Conservation (phyloP, 1,284 basidiomycete species). For the Naganishia cerealis region DNA sequence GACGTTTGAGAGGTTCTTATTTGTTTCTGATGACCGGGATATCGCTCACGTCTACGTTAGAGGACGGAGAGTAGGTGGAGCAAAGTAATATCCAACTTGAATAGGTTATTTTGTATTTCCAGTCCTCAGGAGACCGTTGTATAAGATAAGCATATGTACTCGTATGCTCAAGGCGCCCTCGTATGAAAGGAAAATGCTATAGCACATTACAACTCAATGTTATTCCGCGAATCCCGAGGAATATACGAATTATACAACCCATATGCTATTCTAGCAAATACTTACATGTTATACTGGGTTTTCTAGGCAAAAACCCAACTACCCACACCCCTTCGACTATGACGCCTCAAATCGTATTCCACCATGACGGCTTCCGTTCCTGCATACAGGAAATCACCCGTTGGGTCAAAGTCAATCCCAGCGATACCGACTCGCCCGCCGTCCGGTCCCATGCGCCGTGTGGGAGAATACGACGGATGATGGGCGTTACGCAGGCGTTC, state of each 20-base stretch:
- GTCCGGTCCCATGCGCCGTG: slow-evolving; percentile 39
- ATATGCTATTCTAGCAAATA: background rate
- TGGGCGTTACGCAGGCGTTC: slow-evolving; percentile 28
- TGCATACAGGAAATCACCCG: slow-evolving; percentile 52
- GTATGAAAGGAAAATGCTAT: background rate
- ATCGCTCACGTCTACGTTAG: slow-evolving; percentile 81
- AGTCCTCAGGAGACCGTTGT: background rate
- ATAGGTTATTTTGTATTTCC: background rate
- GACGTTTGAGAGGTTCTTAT: slow-evolving; percentile 49
- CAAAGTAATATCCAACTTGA: background rate
- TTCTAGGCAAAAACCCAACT: slow-evolving; percentile 17
- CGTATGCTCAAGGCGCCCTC: too few species aligned
- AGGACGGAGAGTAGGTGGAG: slow-evolving; percentile 73
- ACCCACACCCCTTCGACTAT: slow-evolving; percentile 25
- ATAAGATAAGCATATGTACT: background rate
- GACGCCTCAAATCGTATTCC: slow-evolving; percentile 51
- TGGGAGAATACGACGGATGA: slow-evolving; percentile 22
- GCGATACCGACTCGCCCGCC: slow-evolving; percentile 47
- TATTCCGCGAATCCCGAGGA: background rate
- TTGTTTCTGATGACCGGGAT: slow-evolving; percentile 85
- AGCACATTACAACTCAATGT: background rate
- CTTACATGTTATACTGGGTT: too few species aligned
- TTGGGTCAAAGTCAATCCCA: slow-evolving; percentile 51
- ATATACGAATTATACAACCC: background rate
- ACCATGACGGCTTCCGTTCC: slow-evolving; percentile 53